Base-by-base conservation (phyloP, 148 eudicot species). In the Limonium bicolor region DNA sequence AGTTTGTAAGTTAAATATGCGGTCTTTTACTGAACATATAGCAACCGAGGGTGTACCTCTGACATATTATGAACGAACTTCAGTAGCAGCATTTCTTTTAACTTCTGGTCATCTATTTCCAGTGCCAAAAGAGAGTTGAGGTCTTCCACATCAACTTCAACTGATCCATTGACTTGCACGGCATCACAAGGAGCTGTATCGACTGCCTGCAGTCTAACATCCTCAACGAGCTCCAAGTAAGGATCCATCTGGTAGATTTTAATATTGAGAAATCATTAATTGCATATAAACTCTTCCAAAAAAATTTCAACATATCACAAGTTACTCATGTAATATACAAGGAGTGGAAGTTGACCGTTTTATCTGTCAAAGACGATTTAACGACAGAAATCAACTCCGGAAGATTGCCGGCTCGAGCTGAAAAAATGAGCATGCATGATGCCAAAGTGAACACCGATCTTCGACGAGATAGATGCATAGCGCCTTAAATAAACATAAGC, bases 361-460 rank as follows among this genome's bases (percentile, higher is more conserved):
- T 53, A 32, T 74, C 69, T 15, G 82, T 67, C 80, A 85, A 58
- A 44, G 80, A 67, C 27, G 86, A 72, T 67, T 77, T 74, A 40
- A 80, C 68, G 36, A 65, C 33, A 55, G 80, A 77, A 51, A 74
- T 63, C 60, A 85, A 64, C 67, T 77, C 90, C n/a, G 63, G 77
- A 58, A 85, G 71, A 67, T 66, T 69, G 69, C 76, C 71, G 31
- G 80, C 95, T 73, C 73, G 62, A 20, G 95, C 82, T 39, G 82
- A 64, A 55, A 74, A 65, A 52, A 85, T 64, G 29, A 85, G 80
- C 95, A 85, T 85, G 73, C 64, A 62, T 20, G 86, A 74, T 16
- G 92, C 86, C 77, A 74, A 49, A 10, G 78, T 80, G 63, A 77
- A 80, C 55, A 85, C 80, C 55, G 95, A 85, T 71, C 92, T 67